phyloP scores from a whole-genome alignment of 2,329 filamentous ascomycete species.

The Exophiala oligosperma region DNA sequence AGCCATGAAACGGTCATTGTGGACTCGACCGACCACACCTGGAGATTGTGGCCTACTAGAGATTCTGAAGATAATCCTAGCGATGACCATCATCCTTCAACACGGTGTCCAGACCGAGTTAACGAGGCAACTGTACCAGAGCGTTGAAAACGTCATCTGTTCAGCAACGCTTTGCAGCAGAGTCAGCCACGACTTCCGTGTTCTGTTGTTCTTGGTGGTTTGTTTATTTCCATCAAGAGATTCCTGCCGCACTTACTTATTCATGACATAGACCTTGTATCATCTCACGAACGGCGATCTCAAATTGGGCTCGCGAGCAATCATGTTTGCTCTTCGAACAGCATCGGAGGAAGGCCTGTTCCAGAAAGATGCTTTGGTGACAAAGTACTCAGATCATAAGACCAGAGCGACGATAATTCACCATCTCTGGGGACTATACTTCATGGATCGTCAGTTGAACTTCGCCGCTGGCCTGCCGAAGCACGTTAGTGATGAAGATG shows the following conservation, averaged over 20 bases:
- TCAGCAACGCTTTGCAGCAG: neutral
- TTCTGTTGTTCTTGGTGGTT: constrained; percentile 5
- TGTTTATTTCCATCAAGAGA: neutral
- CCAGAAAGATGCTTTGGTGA: constrained; percentile 7
- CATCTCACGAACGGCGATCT: constrained; percentile 11
- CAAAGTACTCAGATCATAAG: neutral
- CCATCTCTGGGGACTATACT: constrained; percentile 9
- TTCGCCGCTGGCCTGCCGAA: constrained; percentile 11
- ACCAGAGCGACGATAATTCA: constrained; percentile 4
- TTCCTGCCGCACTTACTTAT: neutral
- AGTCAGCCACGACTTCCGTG: constrained; percentile 10
- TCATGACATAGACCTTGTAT: constrained; percentile 2
- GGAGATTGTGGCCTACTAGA: constrained; percentile 11
- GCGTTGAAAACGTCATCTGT: constrained; percentile 1
- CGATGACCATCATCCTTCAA: neutral
- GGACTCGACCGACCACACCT: neutral
- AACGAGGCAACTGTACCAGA: constrained; percentile 3
- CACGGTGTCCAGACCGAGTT: constrained; percentile 1
- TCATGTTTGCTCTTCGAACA: constrained; percentile 11
- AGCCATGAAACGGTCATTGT: constrained; percentile 8
- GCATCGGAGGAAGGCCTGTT: constrained; percentile 10
- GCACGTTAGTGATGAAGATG: constrained; percentile 11
- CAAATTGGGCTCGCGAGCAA: constrained; percentile 2
- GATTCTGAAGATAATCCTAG: constrained; percentile 10
- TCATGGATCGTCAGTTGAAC: constrained; percentile 11